These are phyloP conservation scores for Hibiscus trionum DNA, from an alignment of 345 rosid species.

Conservation along the genomic window DNA sequence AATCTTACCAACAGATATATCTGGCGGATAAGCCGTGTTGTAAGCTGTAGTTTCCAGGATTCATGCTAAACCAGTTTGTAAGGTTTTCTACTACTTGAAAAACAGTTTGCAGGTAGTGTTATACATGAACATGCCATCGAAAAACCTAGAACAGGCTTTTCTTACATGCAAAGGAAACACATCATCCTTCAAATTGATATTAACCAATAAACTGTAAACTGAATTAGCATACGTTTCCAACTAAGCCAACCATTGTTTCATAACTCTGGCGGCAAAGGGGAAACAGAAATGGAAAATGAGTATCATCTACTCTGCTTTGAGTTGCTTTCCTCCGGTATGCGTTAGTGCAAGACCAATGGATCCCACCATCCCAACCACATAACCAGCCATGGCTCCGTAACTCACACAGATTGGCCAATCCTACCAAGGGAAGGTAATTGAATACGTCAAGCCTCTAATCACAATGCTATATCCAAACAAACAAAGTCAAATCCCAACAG, in stretches of 20 bases:
- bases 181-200: not conserved
- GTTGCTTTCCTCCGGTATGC: conserved; percentile 17
- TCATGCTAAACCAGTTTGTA: too few species aligned
- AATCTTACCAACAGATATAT: too few species aligned
- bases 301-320: not conserved
- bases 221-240: not conserved
- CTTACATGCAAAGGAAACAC: too few species aligned
- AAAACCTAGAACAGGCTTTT: too few species aligned
- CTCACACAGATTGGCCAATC: conserved; percentile 92
- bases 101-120: too few species aligned
- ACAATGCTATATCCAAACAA: not conserved
- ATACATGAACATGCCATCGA: too few species aligned
- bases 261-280: not conserved
- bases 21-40: too few species aligned
- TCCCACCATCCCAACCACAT: conserved; percentile 39
- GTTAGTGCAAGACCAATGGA: conserved; percentile 26
- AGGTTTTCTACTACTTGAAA: too few species aligned
- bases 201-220: not conserved
- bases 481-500: not conserved
- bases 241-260: not conserved
- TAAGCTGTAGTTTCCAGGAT: too few species aligned
- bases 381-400: conserved; percentile 63
- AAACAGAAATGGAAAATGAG: not conserved
- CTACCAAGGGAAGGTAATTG: conserved; percentile 20
- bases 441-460: not conserved